Percentiles rank a stretch among this genome's conserved stretches.
phyloP scores from a whole-genome alignment of 2,329 filamentous ascomycete species.

The Endocalyx cinctus region DNA sequence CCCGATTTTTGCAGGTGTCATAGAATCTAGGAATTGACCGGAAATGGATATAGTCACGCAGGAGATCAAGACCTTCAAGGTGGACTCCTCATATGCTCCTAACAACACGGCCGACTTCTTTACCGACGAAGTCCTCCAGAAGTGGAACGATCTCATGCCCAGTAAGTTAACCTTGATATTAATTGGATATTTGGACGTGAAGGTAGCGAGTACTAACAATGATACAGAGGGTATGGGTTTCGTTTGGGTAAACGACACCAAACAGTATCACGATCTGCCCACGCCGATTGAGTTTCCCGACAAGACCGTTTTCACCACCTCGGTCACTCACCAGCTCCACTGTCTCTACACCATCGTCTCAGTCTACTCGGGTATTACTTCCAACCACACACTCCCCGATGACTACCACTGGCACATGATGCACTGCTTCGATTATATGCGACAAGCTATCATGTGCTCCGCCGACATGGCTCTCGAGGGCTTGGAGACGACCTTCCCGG shows the following conservation, averaged over 20 bases:
- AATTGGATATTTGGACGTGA: neutral
- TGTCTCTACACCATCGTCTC: constrained; percentile 39
- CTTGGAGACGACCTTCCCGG: constrained; percentile 41
- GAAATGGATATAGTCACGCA: constrained; percentile 24
- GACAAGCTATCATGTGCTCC: constrained; percentile 42
- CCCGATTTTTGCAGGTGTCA: neutral
- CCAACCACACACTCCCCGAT: constrained; percentile 33
- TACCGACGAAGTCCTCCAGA: constrained; percentile 28
- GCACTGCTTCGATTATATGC: constrained; percentile 45
- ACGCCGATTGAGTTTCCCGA: constrained; percentile 26
- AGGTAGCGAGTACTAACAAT: constrained; percentile 6
- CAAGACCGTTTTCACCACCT: constrained; percentile 35
- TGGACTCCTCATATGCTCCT: constrained; percentile 35
- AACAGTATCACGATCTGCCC: constrained; percentile 25
- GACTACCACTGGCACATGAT: constrained; percentile 45
- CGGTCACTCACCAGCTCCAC: constrained; percentile 37
- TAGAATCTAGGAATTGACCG: no score
- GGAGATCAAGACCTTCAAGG: constrained; percentile 32
- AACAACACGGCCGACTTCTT: constrained; percentile 35
- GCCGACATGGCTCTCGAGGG: constrained; percentile 43
- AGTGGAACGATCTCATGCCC: constrained; percentile 37
- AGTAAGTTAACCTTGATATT: constrained; percentile 18
- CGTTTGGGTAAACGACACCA: constrained; percentile 25
- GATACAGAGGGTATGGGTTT: constrained; percentile 31
- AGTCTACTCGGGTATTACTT: constrained; percentile 38